Base-by-base conservation (phyloP, 306 rosid genomes). In the Canavalia gladiata region DNA sequence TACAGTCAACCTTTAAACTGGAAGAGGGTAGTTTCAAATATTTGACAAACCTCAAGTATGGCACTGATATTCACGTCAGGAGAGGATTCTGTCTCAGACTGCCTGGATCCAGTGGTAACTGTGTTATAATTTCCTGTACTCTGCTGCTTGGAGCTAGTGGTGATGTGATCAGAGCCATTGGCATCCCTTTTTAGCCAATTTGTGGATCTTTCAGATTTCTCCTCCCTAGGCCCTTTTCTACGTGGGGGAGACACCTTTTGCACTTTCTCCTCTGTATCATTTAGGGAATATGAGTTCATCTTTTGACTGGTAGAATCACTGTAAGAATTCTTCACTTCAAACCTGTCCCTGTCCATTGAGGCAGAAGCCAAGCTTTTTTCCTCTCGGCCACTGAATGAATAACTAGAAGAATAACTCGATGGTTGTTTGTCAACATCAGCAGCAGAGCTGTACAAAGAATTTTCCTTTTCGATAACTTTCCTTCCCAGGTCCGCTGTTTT, bases 241-340 rank as follows among this genome's bases (percentile, higher is more conserved):
- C 87, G 89, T 33, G 99, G 97, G 45, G 99, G 98, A 35, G 98
- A 95, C 55, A 88, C 97, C 87, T 91, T 90, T 78, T 84, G 93
- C 75, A 93, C 97, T 85, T 84, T 91, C 54, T 90, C 97, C 66
- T 87, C 92, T 5, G 84, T 54, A 81, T 88, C 98, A 72, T 85
- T 90, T 70, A 84, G 89, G 79, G 95, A 83, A 83, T 87, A 86
- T 63, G 84, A 72, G 49, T 85, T 79, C 75, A 84, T 82, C 88
- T 88, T 93, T 75, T 89, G 94, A 84, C 68, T 72, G 50, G 89
- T 87, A 34, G 87, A 81, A 75, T 92, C 94, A 47, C 86, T 47
- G 47, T 83, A 71, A 30, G 85, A 80, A 77, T 67, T 91, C 81
- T 90, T 93, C 83, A 79, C 79, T 75, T 90, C 99, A 75, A 76